These are phyloP conservation scores for Bassia scoparia DNA, from an alignment of 148 eudicot species.

Conservation along the genomic window DNA sequence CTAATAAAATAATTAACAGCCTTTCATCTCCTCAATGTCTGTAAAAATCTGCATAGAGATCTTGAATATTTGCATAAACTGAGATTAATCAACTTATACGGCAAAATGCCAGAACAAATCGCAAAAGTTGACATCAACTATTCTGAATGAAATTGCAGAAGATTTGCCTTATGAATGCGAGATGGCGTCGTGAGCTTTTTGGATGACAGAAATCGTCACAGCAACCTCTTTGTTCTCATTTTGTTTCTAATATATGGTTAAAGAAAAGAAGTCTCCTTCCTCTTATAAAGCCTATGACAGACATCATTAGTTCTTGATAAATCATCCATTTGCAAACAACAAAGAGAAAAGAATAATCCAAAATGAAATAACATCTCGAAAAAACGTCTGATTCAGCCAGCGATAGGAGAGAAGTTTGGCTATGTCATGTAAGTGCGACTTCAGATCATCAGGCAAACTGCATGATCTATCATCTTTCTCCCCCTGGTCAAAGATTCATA, in stretches of 20 bases:
- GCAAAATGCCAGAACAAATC: background rate
- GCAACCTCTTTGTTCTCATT: slow-evolving; percentile 37
- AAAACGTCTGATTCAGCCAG: slow-evolving; percentile 74
- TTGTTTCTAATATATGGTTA: slow-evolving; percentile 26
- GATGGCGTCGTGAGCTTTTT: slow-evolving; percentile 30
- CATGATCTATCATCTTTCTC: slow-evolving; percentile 93
- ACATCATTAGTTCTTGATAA: background rate
- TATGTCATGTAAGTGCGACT: slow-evolving; percentile 65
- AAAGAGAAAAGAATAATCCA: background rate
- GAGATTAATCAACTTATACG: background rate
- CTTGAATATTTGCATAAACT: slow-evolving; percentile 26
- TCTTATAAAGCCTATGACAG: background rate
- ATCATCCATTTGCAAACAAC: background rate
- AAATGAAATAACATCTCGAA: slow-evolving; percentile 74
- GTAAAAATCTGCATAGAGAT: slow-evolving; percentile 58
- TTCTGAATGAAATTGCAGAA: background rate
- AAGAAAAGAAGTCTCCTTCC: background rate
- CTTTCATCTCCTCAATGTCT: slow-evolving; percentile 45
- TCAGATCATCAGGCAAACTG: too few species aligned
- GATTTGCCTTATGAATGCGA: slow-evolving; percentile 23
- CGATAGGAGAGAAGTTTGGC: slow-evolving; percentile 74
- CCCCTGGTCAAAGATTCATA: slow-evolving; percentile 39
- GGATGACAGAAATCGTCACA: slow-evolving; percentile 30
- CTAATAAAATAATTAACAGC: background rate
- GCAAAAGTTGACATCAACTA: background rate